phyloP scores from a whole-genome alignment of 129 eudicot genomes.

The Scalesia atractyloides region DNA sequence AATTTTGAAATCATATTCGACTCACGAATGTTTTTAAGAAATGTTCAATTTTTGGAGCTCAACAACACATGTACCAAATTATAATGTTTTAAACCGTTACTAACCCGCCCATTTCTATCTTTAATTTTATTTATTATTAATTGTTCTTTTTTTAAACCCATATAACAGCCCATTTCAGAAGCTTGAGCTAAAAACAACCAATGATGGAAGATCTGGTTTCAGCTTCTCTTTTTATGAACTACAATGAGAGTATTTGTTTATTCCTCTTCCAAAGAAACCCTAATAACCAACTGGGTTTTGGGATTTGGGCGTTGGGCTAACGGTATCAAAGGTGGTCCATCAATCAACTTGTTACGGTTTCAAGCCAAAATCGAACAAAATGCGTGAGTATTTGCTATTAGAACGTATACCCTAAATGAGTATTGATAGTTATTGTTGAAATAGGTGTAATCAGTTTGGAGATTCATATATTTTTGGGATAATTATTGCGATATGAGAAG shows the following conservation, averaged over 20 bases:
- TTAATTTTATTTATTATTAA: conserved; percentile 1
- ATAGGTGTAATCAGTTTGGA: conserved; percentile 9
- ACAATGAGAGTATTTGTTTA: conserved; percentile 46
- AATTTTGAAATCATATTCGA: background rate
- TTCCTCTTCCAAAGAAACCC: conserved; percentile 6
- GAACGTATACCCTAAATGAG: background rate
- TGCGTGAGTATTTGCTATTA: background rate
- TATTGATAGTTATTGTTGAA: background rate
- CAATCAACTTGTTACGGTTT: background rate
- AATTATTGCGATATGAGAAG: background rate
- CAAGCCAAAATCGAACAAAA: background rate
- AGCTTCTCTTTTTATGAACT: conserved; percentile 82
- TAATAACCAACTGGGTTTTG: background rate
- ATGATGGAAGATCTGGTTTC: conserved; percentile 75
- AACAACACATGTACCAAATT: background rate
- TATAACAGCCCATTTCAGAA: conserved; percentile 84
- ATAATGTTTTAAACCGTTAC: background rate
- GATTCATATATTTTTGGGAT: background rate
- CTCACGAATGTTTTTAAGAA: background rate
- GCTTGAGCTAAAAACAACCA: conserved; percentile 75
- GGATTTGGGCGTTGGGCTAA: background rate
- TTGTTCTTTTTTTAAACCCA: conserved; percentile 9
- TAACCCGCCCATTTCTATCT: background rate
- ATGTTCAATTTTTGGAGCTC: background rate
- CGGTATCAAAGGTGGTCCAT: background rate